Evolutionary conservation across 441 rosid species (phyloP), one percentile per base, ranked within the genome.

Genomic region (Kokia cookei): DNA sequence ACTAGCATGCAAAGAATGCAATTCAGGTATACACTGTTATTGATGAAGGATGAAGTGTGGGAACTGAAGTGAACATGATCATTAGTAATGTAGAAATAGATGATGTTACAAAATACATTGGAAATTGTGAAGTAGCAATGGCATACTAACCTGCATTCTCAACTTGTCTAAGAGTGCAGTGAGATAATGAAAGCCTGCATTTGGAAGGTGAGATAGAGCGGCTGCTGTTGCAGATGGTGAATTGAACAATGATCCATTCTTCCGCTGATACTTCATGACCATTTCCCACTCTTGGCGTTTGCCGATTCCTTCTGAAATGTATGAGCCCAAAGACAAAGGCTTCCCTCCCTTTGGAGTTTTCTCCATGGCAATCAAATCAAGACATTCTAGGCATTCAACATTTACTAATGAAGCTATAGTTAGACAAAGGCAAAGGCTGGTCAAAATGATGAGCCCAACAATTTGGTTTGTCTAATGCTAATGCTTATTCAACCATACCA

Each of bases 191-290:
- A 90, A 90, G 3, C 78, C 82, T 67, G 83, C 83, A 75, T 90
- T 83, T 22, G 79, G 82, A 72, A 82, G 77, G 69, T 83, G 89
- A 60, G 74, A 73, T 77, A 86, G 79, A 45, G 93, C 92, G 68
- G 91, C 91, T 43, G 97, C 98, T 59, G 98, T 90, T 77, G 96
- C 70, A 29, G 98, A 88, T 58, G 97, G 98, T 75, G 98, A 92
- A 80, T 91, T 84, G 72, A 87, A 91, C 75, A 94, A 64, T 4
- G 93, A 92, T 0, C 98, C 97, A 17, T 92, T 85, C 77, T 79
- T 85, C 68, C 89, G 83, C 73, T 92, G 93, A 79, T 86, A 85
- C 76, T 86, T 88, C 80, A 83, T 83, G 55, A 85, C 77, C 84
- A 74, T 78, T 80, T 83, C 88, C 97, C 94, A 89, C 66, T 89